Conservation (phyloP, 2,329 filamentous ascomycete genomes). For the Periconia macrospinosa region DNA sequence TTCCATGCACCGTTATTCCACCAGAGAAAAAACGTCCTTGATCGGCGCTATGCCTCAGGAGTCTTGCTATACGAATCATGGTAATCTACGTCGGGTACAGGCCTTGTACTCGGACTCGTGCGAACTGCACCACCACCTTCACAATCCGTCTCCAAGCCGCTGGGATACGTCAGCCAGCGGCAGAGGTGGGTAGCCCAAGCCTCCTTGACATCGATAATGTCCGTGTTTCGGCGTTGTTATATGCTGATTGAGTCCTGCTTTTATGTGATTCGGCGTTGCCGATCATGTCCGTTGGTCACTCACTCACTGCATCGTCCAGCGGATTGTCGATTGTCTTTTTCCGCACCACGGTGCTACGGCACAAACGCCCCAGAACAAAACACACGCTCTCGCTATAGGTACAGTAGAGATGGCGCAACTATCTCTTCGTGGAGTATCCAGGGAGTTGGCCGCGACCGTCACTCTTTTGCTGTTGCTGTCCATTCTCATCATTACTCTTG, state of each 20-base stretch:
- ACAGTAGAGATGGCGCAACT: background rate
- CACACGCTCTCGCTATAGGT: too few species aligned
- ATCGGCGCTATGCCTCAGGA: too few species aligned
- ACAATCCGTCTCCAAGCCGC: too few species aligned
- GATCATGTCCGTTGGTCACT: background rate
- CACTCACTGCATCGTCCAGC: background rate
- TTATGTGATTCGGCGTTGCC: background rate
- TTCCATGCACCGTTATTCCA: too few species aligned
- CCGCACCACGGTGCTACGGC: background rate
- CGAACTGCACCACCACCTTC: too few species aligned
- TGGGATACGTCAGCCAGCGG: too few species aligned
- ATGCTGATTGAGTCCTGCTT: background rate
- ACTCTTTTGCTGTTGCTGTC: background rate
- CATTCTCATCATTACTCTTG: background rate
- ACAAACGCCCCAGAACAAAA: background rate
- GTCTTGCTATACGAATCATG: too few species aligned
- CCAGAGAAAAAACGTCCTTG: too few species aligned
- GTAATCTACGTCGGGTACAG: too few species aligned
- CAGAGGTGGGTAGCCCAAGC: too few species aligned
- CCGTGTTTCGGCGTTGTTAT: background rate
- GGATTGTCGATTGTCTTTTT: background rate
- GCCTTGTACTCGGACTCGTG: too few species aligned
- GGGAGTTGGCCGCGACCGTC: background rate
- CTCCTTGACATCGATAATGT: background rate
- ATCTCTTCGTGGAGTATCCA: background rate